phyloP scores from a whole-genome alignment of 306 rosid genomes.

The Gastrolobium villosum region DNA sequence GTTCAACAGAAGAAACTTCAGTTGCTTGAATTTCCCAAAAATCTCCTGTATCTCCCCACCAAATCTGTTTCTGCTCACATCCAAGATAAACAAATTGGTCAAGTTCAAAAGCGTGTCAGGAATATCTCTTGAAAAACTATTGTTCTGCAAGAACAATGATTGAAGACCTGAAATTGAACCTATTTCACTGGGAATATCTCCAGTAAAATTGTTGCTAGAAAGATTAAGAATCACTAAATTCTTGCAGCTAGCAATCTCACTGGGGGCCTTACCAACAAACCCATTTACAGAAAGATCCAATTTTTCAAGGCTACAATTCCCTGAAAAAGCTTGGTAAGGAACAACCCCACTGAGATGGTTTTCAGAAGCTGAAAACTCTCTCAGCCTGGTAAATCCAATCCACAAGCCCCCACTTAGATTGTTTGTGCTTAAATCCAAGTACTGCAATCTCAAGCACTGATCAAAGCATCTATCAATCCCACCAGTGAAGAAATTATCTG shows the following conservation, averaged over 20 bases:
- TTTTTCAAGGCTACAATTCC: slow-evolving; percentile 61
- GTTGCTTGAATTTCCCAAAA: slow-evolving; percentile 74
- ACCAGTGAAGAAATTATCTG: slow-evolving; percentile 71
- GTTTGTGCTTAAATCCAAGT: slow-evolving; percentile 83
- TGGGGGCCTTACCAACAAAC: slow-evolving; percentile 63
- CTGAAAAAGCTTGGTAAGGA: slow-evolving; percentile 53
- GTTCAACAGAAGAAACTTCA: slow-evolving; percentile 70
- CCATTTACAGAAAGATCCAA: slow-evolving; percentile 74
- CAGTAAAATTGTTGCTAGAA: slow-evolving; percentile 66
- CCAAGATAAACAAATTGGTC: slow-evolving; percentile 72
- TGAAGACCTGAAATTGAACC: slow-evolving; percentile 67
- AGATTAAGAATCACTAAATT: slow-evolving; percentile 60
- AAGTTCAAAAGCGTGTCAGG: slow-evolving; percentile 70
- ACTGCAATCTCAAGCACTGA: slow-evolving; percentile 64
- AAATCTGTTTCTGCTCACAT: slow-evolving; percentile 80
- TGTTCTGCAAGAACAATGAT: slow-evolving; percentile 69
- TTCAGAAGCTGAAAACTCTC: slow-evolving; percentile 70
- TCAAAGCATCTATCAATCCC: slow-evolving; percentile 63
- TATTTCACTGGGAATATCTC: slow-evolving; percentile 66
- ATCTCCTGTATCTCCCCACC: slow-evolving; percentile 70
- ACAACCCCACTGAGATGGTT: slow-evolving; percentile 65
- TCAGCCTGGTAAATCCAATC: slow-evolving; percentile 70
- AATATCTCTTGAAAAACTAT: slow-evolving; percentile 67
- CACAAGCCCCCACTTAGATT: slow-evolving; percentile 63
- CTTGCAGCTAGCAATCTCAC: slow-evolving; percentile 68